Evolutionary conservation across 306 rosid species (phyloP), one percentile per base, ranked within the genome.

Genomic region (Hippophae rhamnoides): DNA sequence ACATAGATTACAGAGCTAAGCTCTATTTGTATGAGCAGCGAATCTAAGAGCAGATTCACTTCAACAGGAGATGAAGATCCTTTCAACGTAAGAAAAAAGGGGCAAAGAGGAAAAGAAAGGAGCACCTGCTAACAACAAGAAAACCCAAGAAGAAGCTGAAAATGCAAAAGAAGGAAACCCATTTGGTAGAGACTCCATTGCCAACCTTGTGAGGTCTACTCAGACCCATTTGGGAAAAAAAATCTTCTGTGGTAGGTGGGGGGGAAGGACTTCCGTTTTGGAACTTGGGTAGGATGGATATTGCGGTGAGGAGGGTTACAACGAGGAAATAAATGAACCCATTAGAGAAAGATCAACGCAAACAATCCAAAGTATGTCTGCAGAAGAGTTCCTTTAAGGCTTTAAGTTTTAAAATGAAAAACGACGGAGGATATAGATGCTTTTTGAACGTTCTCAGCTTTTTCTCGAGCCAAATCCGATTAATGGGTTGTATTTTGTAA

Each of bases 61-160:
- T 43, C 48, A 46, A 46, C 67, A 65, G 47, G 5, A 12, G 53
- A 12, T 49, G 53, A 54, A 76, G 77, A 76, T 57, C 57, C 53
- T 44, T n/a, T 48, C 42, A 8, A 23, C 7, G 52, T 23, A 43
- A 26, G 64, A 45, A 54, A 40, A 12, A 2, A 10, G 10, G 2
- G 0, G 43, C 10, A 5, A 7, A 1, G 8, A 42, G 56, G 54
- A 49, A 74, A 56, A 60, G 62, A 58, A 57, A 62, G 60, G 14
- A 31, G 38, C 38, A 81, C 86, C 86, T 81, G 74, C 74, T 71
- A 62, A 81, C 78, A 69, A 77, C 83, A 63, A 81, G 72, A 68
- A 77, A 61, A 54, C 86, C 86, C 55, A 81, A 61, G 76, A 77
- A 74, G 86, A 81, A 81, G 76, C 86, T 81, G 57, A 70, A 69